Conservation (phyloP, 371 early-diverging fungal genomes). For the Coemansia sp. region DNA sequence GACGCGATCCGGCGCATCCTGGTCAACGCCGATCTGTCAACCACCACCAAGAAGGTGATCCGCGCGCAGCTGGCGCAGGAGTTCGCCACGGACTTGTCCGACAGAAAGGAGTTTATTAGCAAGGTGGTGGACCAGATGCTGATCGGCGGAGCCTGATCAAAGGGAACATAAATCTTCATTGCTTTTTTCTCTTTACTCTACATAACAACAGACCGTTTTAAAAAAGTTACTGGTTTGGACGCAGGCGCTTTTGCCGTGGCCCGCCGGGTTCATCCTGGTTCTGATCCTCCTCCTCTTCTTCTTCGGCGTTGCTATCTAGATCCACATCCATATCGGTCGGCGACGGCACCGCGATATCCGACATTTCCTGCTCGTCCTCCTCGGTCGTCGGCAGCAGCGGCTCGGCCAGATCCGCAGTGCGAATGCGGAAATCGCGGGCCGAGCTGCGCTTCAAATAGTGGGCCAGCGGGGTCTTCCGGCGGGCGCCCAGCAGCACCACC, state of each 20-base stretch:
- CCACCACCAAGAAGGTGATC: slow-evolving; percentile 80
- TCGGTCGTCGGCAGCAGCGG: neutral
- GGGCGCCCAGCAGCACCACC: slow-evolving; percentile 35
- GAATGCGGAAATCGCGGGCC: slow-evolving; percentile 46
- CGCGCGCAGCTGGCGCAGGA: slow-evolving; percentile 71
- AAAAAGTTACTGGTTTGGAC: no score
- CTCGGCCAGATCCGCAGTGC: slow-evolving; percentile 12
- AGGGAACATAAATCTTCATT: no score
- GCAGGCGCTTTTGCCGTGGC: no score
- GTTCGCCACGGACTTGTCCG: slow-evolving; percentile 73
- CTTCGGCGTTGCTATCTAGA: no score
- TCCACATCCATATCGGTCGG: neutral
- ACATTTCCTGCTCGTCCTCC: neutral
- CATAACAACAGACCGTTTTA: no score
- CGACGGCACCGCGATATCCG: neutral
- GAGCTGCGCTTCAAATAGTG: slow-evolving; percentile 51
- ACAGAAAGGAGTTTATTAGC: slow-evolving; percentile 79
- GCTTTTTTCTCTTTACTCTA: no score
- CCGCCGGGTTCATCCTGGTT: no score
- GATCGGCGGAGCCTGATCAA: slow-evolving; percentile 11
- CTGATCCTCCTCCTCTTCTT: neutral
- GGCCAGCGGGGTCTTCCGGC: slow-evolving; percentile 41
- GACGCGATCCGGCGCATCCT: slow-evolving; percentile 78
- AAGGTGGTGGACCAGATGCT: slow-evolving; percentile 67
- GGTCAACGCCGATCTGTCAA: slow-evolving; percentile 77